phyloP scores from a whole-genome alignment of 1,284 basidiomycete species.

The Filobasidium uniguttulatum region DNA sequence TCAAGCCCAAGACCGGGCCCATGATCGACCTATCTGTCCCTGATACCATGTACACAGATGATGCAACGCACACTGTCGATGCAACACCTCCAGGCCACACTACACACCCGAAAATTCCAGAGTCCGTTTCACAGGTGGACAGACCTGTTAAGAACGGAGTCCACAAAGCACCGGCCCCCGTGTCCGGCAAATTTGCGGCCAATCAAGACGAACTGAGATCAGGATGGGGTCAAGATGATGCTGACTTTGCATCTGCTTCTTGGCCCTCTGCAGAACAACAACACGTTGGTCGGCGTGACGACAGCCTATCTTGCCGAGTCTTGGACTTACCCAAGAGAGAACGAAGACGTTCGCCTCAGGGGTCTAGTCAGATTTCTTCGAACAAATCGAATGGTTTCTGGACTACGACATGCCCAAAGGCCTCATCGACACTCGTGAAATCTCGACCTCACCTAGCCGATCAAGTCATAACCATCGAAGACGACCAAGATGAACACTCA shows the following conservation, averaged over 20 bases:
- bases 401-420: conserved; percentile 1
- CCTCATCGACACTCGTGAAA: background rate
- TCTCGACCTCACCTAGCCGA: background rate
- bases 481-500: background rate
- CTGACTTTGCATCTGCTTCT: background rate
- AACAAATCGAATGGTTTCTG: too few relatives aligned
- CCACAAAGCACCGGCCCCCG: too few relatives aligned
- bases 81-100: too few relatives aligned
- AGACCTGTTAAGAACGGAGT: too few relatives aligned
- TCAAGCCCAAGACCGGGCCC: too few relatives aligned
- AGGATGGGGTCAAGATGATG: conserved; percentile 3
- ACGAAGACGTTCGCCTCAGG: conserved; percentile 1
- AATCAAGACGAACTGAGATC: conserved; percentile 1
- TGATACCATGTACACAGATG: too few relatives aligned
- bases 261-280: conserved; percentile 8
- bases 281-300: background rate
- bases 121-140: too few relatives aligned
- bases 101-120: too few relatives aligned
- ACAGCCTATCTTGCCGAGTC: background rate
- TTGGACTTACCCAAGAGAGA: conserved; percentile 8
- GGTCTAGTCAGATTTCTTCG: background rate
- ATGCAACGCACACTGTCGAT: too few relatives aligned
- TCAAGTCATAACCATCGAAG: background rate
- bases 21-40: too few relatives aligned
- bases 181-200: background rate